Evolutionary conservation across 83 land plant species (phyloP).

Genomic region (Thuja plicata): DNA sequence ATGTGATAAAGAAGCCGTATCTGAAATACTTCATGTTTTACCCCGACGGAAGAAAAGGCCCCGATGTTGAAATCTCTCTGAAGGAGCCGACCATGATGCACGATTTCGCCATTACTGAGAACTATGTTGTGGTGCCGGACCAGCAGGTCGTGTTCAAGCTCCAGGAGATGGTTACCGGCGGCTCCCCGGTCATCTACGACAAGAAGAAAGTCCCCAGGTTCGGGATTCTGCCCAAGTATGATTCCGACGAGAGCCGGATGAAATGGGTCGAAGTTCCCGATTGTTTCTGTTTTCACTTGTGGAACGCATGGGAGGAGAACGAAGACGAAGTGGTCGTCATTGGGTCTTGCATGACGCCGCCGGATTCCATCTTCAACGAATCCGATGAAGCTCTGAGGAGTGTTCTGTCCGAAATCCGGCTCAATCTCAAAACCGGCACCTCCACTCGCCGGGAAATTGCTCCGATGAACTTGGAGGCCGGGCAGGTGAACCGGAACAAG

Average conservation of each 20-base stretch:
- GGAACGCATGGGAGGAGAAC: slow-evolving; percentile 78
- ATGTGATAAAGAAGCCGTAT: slow-evolving; percentile 46
- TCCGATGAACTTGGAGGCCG: slow-evolving; percentile 68
- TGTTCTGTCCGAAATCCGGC: slow-evolving; percentile 60
- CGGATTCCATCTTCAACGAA: slow-evolving; percentile 73
- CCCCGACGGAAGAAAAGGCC: slow-evolving; percentile 36
- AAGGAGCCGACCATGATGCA: slow-evolving; percentile 59
- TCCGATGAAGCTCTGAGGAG: slow-evolving; percentile 31
- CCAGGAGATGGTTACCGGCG: slow-evolving; percentile 43
- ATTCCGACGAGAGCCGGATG: slow-evolving; percentile 23
- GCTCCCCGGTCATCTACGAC: slow-evolving; percentile 55
- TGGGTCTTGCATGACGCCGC: slow-evolving; percentile 86
- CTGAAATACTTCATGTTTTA: slow-evolving; percentile 45
- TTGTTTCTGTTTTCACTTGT: slow-evolving; percentile 67
- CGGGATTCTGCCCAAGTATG: slow-evolving; percentile 50
- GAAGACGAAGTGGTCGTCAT: slow-evolving; percentile 62
- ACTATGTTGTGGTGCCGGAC: slow-evolving; percentile 50
- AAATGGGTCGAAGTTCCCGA: slow-evolving; percentile 58
- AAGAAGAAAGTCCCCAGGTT: slow-evolving; percentile 37
- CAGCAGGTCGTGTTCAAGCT: slow-evolving; percentile 63
- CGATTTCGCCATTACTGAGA: slow-evolving; percentile 62
- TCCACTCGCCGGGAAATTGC: slow-evolving; percentile 53
- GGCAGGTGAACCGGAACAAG: slow-evolving; percentile 55
- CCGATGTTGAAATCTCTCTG: slow-evolving; percentile 45
- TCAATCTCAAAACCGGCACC: slow-evolving; percentile 46